Evolutionary conservation across 768 basidiomycete genomes (phyloP), one percentile per base, ranked within the genome.

Genomic region (Phanerodontia chrysosporium): DNA sequence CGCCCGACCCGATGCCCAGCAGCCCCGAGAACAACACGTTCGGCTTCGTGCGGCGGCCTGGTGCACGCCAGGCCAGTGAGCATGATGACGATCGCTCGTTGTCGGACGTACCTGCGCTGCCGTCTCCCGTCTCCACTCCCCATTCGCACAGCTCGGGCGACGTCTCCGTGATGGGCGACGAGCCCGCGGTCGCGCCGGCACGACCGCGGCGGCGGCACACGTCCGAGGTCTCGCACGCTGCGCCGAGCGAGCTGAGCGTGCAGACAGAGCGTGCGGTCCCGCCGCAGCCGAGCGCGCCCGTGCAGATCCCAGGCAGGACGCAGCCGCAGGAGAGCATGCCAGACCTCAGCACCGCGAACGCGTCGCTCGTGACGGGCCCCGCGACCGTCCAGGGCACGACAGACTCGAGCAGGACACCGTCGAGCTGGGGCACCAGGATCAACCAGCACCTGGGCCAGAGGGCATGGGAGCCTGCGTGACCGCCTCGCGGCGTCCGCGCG

Each of bases 11-110:
- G 44, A 66, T 74, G 21, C 71, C 73, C 54, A 80, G 78, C 63
- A 82, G 79, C 49, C 76, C 78, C 0, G 87, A 89, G 66, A 89
- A 89, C 67, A 79, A 89, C 68, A 91, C 89, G 9, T 92, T 91
- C 71, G 90, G 90, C 13, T 79, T 83, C 42, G 78, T 78, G 0
- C 72, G 85, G 69, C 68, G 78, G 56, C 69, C 73, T 66, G 68
- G 55, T 29, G 64, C 65, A 29, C 62, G 53, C 28, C 51, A 35
- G 18, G 58, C 14, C 22, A n/a, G n/a, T n/a, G n/a, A n/a, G n/a
- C 25, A 39, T 18, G 51, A 60, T n/a, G 59, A 51, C 35, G 27
- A 49, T 30, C 65, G 62, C 3, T 65, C 64, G 25, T 55, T 62
- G 0, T 57, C 62, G 21, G 61, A 67, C 55, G 57, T 65, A 6